phyloP scores from a whole-genome alignment of 306 rosid species.

The Oxytropis ochrocephala region DNA sequence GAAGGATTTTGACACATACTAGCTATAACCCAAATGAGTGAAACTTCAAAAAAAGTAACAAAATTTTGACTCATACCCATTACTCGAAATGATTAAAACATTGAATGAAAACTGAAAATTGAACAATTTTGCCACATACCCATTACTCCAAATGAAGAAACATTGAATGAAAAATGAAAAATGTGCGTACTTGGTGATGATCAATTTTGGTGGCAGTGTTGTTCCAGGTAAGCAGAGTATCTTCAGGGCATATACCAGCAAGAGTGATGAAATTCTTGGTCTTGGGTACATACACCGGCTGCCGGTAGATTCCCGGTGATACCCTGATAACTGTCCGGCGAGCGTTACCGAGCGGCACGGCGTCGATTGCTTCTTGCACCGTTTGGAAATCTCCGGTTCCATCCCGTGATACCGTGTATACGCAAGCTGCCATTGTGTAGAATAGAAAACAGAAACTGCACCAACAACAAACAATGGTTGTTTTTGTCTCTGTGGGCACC shows the following conservation, averaged over 20 bases:
- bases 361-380: constrained; percentile 86
- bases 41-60: not conserved
- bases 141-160: constrained; percentile 8
- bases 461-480: too few species aligned
- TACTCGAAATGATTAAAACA: constrained; percentile 13
- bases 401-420: constrained; percentile 59
- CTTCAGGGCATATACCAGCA: constrained; percentile 66
- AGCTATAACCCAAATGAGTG: constrained; percentile 12
- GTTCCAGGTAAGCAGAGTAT: constrained; percentile 76
- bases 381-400: constrained; percentile 68
- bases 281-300: constrained; percentile 85
- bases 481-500: too few species aligned
- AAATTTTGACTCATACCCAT: not conserved
- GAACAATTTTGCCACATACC: not conserved
- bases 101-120: not conserved
- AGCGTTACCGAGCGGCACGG: constrained; percentile 69
- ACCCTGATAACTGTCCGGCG: constrained; percentile 75
- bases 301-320: constrained; percentile 72
- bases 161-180: not conserved
- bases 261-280: constrained; percentile 84
- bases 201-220: constrained; percentile 71
- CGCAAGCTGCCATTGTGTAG: constrained; percentile 51
- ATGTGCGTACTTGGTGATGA: constrained; percentile 67
- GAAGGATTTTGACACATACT: not conserved
- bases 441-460: not conserved